Conservation (phyloP, 768 basidiomycete genomes). For the Macrolepiota dolichaula region DNA sequence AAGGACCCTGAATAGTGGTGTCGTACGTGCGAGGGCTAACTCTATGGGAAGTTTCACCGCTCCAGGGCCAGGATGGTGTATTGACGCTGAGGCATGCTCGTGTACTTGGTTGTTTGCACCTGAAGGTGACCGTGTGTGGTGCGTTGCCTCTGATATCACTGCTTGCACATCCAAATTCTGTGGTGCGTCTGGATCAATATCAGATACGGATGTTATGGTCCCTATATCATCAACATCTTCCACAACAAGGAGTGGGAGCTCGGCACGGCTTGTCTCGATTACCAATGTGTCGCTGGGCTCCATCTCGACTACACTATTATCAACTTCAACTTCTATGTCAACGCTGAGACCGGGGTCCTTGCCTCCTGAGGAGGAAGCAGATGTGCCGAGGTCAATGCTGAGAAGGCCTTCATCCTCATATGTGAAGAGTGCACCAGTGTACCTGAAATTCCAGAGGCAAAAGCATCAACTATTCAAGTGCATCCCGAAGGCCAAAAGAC, state of each 20-base stretch:
- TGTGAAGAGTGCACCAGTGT: slow-evolving; percentile 19
- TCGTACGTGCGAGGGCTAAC: background rate
- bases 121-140: too few species aligned
- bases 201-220: background rate
- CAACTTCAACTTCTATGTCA: slow-evolving; percentile 29
- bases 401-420: slow-evolving; percentile 37
- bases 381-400: slow-evolving; percentile 30
- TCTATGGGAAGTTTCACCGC: background rate
- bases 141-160: slow-evolving; percentile 2
- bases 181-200: slow-evolving; percentile 4
- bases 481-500: background rate
- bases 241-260: slow-evolving; percentile 16
- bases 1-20: slow-evolving; percentile 28
- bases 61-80: background rate
- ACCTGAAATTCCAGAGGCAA: background rate
- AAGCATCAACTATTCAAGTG: background rate
- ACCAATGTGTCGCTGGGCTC: background rate
- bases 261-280: background rate
- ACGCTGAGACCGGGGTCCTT: slow-evolving; percentile 23
- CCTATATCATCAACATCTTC: slow-evolving; percentile 6
- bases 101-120: too few species aligned
- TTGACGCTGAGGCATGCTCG: too few species aligned
- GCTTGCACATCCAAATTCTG: slow-evolving; percentile 12
- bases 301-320: slow-evolving; percentile 14
- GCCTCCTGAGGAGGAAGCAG: background rate